These are phyloP conservation scores for Teratosphaeria destructans DNA, from an alignment of 2,329 filamentous ascomycete genomes.

Conservation along the genomic window DNA sequence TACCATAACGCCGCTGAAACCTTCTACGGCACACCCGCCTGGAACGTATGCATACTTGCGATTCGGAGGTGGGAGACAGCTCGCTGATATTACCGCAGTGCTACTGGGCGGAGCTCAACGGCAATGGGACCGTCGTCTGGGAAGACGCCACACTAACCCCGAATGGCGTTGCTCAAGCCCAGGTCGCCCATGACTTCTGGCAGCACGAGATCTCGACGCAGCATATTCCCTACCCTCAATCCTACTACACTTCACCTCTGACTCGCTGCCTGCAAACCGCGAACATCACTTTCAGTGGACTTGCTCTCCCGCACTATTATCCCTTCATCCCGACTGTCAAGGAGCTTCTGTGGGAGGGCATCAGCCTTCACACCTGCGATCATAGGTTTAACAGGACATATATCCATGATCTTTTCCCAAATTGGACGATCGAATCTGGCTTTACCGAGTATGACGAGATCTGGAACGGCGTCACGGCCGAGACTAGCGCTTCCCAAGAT, in stretches of 20 bases:
- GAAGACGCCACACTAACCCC: slow-evolving; percentile 52
- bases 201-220: slow-evolving; percentile 41
- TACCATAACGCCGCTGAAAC: slow-evolving; percentile 53
- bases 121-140: slow-evolving; percentile 55
- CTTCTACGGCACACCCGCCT: slow-evolving; percentile 57
- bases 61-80: slow-evolving; percentile 32
- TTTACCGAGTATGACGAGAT: slow-evolving; percentile 50
- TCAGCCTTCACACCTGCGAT: slow-evolving; percentile 60
- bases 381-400: slow-evolving; percentile 46
- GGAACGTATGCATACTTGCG: slow-evolving; percentile 45
- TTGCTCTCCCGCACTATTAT: slow-evolving; percentile 41
- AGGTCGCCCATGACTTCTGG: slow-evolving; percentile 53
- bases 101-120: slow-evolving; percentile 55
- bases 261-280: slow-evolving; percentile 54
- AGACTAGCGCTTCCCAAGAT: slow-evolving; percentile 43
- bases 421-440: slow-evolving; percentile 46
- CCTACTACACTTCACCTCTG: slow-evolving; percentile 57
- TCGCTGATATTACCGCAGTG: slow-evolving; percentile 20
- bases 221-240: slow-evolving; percentile 51
- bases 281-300: slow-evolving; percentile 48
- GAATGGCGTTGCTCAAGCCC: slow-evolving; percentile 47
- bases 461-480: slow-evolving; percentile 42
- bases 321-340: slow-evolving; percentile 53
- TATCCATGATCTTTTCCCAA: slow-evolving; percentile 44
- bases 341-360: slow-evolving; percentile 56